These are phyloP conservation scores for Colletotrichum zoysiae DNA, from an alignment of 2,329 filamentous ascomycete genomes.

Conservation along the genomic window DNA sequence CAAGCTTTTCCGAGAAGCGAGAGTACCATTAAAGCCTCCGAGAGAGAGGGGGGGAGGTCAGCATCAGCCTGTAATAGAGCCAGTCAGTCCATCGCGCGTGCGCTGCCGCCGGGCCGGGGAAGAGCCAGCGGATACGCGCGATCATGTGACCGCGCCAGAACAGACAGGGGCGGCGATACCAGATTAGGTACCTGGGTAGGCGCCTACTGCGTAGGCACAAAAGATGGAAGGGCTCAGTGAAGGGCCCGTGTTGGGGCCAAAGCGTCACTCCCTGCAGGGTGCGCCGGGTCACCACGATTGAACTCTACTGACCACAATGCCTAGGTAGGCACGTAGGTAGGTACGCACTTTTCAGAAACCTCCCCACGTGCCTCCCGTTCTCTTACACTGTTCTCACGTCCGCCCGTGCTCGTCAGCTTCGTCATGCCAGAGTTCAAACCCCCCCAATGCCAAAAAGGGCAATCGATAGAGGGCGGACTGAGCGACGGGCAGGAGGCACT, in stretches of 20 bases:
- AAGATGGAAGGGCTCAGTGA: slow-evolving; percentile 11
- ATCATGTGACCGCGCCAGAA: slow-evolving; percentile 30
- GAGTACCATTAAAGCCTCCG: not conserved
- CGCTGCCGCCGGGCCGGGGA: not conserved
- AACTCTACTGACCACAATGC: slow-evolving; percentile 12
- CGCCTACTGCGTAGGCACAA: not conserved
- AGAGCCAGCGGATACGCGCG: slow-evolving; percentile 32
- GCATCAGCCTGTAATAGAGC: not conserved
- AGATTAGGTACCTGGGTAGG: not conserved
- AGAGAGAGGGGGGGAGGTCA: not conserved
- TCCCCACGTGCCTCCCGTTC: not conserved
- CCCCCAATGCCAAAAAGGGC: slow-evolving; percentile 22
- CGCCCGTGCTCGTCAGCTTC: not conserved
- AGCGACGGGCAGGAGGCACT: slow-evolving; percentile 2
- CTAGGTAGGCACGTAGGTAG: too few species aligned
- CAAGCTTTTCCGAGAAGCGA: not conserved
- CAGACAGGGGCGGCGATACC: not conserved
- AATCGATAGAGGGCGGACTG: slow-evolving; percentile 4
- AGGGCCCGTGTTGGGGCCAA: slow-evolving; percentile 29
- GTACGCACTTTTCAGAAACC: not conserved
- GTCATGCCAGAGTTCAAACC: slow-evolving; percentile 24
- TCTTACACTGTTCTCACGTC: not conserved
- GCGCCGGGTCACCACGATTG: slow-evolving; percentile 13
- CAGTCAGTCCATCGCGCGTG: not conserved
- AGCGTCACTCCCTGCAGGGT: slow-evolving; percentile 19